A percentile compares a stretch with the other conserved stretches of the same genome.
These are phyloP conservation scores for Chalciporus chontae DNA, from an alignment of 768 basidiomycete species.

Conservation along the genomic window DNA sequence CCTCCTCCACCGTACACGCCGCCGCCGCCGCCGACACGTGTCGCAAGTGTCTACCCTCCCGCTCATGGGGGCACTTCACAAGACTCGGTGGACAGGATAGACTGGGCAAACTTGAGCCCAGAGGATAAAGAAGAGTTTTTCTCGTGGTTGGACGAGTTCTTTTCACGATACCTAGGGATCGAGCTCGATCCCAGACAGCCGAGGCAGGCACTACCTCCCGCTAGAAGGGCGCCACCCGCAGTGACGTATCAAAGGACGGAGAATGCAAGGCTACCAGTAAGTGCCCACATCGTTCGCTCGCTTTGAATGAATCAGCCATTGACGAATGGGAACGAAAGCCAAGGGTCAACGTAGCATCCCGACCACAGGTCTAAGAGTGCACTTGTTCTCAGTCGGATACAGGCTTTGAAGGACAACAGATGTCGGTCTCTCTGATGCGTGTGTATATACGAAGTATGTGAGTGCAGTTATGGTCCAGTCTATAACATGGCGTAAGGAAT, in stretches of 20 bases:
- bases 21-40: constrained; percentile 27
- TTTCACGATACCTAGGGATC: constrained; percentile 43
- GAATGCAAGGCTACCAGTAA: constrained; percentile 16
- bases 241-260: neutral
- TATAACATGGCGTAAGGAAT: constrained; percentile 15
- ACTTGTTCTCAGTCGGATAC: constrained; percentile 1
- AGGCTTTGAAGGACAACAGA: neutral
- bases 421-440: neutral
- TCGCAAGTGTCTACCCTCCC: constrained; percentile 24
- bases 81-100: constrained; percentile 34
- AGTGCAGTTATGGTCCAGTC: constrained; percentile 5
- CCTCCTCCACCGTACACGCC: constrained; percentile 15
- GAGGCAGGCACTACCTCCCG: neutral
- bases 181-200: constrained; percentile 14
- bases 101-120: constrained; percentile 65
- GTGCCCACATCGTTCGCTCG: neutral
- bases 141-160: constrained; percentile 79
- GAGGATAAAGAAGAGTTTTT: constrained; percentile 75
- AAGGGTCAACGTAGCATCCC: constrained; percentile 16
- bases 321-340: constrained; percentile 14
- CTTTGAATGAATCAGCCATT: neutral
- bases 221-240: neutral
- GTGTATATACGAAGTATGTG: constrained; percentile 16
- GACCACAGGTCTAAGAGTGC: constrained; percentile 13
- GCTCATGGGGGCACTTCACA: constrained; percentile 4